A percentile compares a stretch with the other conserved stretches of the same genome.
Evolutionary conservation across 352 stramenopile genomes (phyloP).

Genomic region (Phytophthora ramorum): DNA sequence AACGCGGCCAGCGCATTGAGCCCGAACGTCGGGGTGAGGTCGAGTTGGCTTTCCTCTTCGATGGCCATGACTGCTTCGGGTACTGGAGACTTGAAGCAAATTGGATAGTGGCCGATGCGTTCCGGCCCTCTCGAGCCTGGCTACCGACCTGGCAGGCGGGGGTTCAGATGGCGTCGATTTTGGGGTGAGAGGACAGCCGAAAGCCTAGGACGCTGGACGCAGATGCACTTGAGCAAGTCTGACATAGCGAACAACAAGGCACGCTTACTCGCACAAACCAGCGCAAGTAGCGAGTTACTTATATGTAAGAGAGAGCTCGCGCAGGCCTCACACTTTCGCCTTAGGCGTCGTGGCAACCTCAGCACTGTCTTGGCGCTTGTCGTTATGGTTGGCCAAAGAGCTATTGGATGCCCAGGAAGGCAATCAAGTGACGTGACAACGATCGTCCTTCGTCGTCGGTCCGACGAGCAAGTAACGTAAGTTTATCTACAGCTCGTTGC

Average conservation of each 20-base stretch:
- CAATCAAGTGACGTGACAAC: neutral
- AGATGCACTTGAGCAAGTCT: slow-evolving; percentile 26
- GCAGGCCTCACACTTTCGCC: slow-evolving; percentile 13
- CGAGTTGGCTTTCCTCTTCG: slow-evolving; percentile 36
- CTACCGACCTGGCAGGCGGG: slow-evolving; percentile 2
- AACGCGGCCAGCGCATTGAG: slow-evolving; percentile 64
- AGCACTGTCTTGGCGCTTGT: neutral
- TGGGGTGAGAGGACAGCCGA: slow-evolving; percentile 21
- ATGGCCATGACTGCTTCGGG: slow-evolving; percentile 29
- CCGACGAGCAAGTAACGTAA: too few species aligned
- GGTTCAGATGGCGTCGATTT: slow-evolving; percentile 33
- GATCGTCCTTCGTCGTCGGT: too few species aligned
- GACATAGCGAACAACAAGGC: slow-evolving; percentile 14
- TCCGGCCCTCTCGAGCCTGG: neutral
- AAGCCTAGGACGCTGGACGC: slow-evolving; percentile 19
- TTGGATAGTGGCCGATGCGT: slow-evolving; percentile 22
- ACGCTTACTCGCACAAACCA: slow-evolving; percentile 6
- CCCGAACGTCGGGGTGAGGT: slow-evolving; percentile 51
- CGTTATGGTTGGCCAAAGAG: neutral
- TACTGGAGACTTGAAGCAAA: slow-evolving; percentile 23
- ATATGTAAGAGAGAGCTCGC: slow-evolving; percentile 7
- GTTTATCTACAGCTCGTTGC: too few species aligned
- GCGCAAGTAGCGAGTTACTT: slow-evolving; percentile 23
- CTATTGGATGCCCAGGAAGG: slow-evolving; percentile 8
- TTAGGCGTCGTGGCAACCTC: slow-evolving; percentile 13